Evolutionary conservation across 2,329 filamentous ascomycete species (phyloP).

Genomic region (Sporothrix inflata): DNA sequence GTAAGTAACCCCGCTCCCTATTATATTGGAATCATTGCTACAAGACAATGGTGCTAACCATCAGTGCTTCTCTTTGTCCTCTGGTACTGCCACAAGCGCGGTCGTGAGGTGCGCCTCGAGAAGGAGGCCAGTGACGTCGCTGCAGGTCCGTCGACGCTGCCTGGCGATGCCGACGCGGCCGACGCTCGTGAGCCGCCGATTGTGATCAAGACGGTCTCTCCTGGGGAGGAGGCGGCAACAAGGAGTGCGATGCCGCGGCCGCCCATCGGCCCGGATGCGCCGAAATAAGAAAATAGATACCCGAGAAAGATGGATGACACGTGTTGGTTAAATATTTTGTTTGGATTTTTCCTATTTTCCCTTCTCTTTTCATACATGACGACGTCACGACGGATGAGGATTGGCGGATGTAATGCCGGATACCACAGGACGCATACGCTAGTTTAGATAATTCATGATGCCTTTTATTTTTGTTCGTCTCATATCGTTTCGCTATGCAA

Average conservation of each 20-base stretch:
- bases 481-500: background rate
- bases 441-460: background rate
- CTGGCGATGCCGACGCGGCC: background rate
- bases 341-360: background rate
- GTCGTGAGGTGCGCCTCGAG: slow-evolving; percentile 76
- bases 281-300: slow-evolving; percentile 1
- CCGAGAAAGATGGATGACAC: background rate
- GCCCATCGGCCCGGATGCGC: slow-evolving; percentile 27
- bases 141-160: background rate
- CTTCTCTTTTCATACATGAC: background rate
- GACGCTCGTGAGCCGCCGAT: slow-evolving; percentile 16
- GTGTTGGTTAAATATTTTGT: background rate
- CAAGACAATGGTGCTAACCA: no score
- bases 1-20: slow-evolving; percentile 56
- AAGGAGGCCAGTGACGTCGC: slow-evolving; percentile 42
- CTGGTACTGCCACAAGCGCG: slow-evolving; percentile 98
- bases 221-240: background rate
- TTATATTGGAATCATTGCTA: no score
- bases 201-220: slow-evolving; percentile 15
- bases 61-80: slow-evolving; percentile 87
- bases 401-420: background rate
- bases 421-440: background rate
- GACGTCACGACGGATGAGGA: background rate
- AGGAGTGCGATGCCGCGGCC: slow-evolving; percentile 24
- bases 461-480: background rate